Base-by-base conservation (phyloP, 768 basidiomycete species). In the Tulasnella sp. region DNA sequence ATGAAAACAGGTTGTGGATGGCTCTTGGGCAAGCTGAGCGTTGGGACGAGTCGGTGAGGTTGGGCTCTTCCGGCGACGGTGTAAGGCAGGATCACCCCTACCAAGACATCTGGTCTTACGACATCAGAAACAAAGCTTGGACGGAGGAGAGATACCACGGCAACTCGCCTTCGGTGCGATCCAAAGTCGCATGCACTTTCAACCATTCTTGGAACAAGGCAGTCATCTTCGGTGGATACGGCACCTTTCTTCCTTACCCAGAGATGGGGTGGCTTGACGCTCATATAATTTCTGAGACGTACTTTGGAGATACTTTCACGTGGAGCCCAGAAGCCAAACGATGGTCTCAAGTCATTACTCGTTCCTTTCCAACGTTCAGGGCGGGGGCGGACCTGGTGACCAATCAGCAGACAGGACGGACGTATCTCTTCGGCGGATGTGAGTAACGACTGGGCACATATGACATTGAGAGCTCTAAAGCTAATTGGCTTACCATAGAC, bases 271-370 rank as follows among this genome's bases (percentile, higher is more conserved):
- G 63, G n/a, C 12, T 12, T 8, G 41, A n/a, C 36, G 2, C n/a
- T 14, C 67, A 44, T 42, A 40, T 26, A 35, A 37, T 4, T 69
- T 41, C 19, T n/a, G 44, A 37, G 70, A 77, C 80, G 34, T 84
- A 83, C 77, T 83, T 78, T 73, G 81, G 81, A 32, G 82, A 83
- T 70, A 82, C 83, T 0, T 83, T 81, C 77, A 76, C 82, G 35
- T 78, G 74, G 75, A 76, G 75, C 63, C 77, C 77, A 26, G 74
- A 76, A 59, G 62, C 71, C 69, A 63, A 41, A 29, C 75, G 75
- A 19, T 83, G 82, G 81, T 77, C 80, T 41, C 82, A 84, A 36
- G 80, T 82, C 14, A 72, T 84, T 22, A 81, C 81, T 0, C 78
- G 78, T 19, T 81, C 81, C 11, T 82, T 83, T 77, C 82, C 82